Percentiles rank a stretch among this genome's conserved stretches.
Evolutionary conservation across 2,329 filamentous ascomycete genomes (phyloP).

Genomic region (Penicillium polonicum): DNA sequence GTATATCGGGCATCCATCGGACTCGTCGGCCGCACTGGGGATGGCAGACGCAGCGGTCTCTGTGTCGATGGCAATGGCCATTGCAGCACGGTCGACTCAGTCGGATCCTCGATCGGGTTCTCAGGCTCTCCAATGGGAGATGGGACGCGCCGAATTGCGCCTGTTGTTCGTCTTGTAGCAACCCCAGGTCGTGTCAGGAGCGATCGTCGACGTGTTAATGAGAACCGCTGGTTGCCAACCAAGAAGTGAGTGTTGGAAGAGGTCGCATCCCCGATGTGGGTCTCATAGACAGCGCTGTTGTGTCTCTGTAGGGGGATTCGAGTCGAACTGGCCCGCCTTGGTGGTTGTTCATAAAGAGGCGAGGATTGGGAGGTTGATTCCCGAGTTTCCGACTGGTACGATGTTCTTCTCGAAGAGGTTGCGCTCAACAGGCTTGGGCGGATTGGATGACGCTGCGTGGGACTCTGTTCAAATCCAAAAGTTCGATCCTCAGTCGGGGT

Average conservation of each 20-base stretch:
- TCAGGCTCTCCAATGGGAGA: conserved; percentile 27
- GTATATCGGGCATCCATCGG: conserved; percentile 37
- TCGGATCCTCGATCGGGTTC: conserved; percentile 9
- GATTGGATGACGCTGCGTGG: conserved; percentile 1
- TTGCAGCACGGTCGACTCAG: conserved; percentile 16
- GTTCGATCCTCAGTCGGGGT: neutral
- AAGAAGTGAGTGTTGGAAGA: conserved; percentile 37
- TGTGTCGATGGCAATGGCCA: conserved; percentile 23
- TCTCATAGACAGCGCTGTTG: conserved; percentile 26
- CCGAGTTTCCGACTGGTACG: conserved; percentile 24
- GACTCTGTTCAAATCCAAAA: neutral
- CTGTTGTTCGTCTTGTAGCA: conserved; percentile 36
- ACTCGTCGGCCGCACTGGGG: conserved; percentile 25
- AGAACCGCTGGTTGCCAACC: conserved; percentile 35
- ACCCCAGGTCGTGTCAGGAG: conserved; percentile 37
- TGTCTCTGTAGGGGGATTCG: conserved; percentile 28
- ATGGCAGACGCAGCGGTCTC: conserved; percentile 8
- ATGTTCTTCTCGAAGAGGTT: conserved; percentile 19
- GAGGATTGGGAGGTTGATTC: conserved; percentile 16
- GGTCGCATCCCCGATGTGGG: conserved; percentile 20
- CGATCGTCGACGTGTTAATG: conserved; percentile 40
- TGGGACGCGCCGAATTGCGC: conserved; percentile 21
- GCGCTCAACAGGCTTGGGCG: conserved; percentile 17
- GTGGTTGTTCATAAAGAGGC: conserved; percentile 20
- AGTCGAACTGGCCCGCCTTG: conserved; percentile 32